These are phyloP conservation scores for Termitomyces sp. DNA, from an alignment of 768 basidiomycete genomes.

Conservation along the genomic window DNA sequence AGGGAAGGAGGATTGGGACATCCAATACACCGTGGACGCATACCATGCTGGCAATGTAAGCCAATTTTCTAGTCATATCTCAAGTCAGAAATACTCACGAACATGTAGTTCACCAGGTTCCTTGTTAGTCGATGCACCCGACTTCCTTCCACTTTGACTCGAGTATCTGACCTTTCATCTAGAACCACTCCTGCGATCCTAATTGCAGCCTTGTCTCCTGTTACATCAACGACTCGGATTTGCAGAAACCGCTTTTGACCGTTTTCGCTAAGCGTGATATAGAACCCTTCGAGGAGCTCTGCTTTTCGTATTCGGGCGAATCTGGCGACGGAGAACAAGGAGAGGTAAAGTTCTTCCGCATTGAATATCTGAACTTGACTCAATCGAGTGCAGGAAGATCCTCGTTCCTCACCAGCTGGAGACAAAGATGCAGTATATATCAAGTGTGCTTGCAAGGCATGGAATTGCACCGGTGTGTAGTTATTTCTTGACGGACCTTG, in stretches of 20 bases:
- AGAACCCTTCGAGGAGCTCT: conserved; percentile 64
- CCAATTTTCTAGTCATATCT: conserved; percentile 11
- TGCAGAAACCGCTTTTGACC: conserved; percentile 64
- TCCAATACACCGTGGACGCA: conserved; percentile 72
- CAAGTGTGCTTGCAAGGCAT: conserved; percentile 48
- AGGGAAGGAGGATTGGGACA: conserved; percentile 31
- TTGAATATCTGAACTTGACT: background rate
- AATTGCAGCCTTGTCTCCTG: conserved; percentile 72
- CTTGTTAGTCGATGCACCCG: conserved; percentile 45
- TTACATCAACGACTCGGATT: conserved; percentile 75
- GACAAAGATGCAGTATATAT: conserved; percentile 43
- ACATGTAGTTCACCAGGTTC: conserved; percentile 81
- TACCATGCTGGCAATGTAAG: conserved; percentile 85
- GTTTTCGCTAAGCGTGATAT: conserved; percentile 69
- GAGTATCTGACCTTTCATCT: background rate
- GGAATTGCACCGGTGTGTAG: conserved; percentile 44
- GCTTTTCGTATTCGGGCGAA: conserved; percentile 69
- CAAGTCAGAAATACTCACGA: conserved; percentile 5
- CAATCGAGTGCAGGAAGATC: background rate
- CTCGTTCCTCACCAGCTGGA: conserved; percentile 7
- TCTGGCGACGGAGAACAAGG: conserved; percentile 27
- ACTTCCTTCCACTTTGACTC: background rate
- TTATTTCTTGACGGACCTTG: background rate
- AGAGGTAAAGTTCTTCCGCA: conserved; percentile 21
- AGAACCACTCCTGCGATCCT: conserved; percentile 94